Percentiles rank a stretch among this genome's conserved stretches.
phyloP scores from a whole-genome alignment of 768 basidiomycete genomes.

The Xanthoconium purpureum region DNA sequence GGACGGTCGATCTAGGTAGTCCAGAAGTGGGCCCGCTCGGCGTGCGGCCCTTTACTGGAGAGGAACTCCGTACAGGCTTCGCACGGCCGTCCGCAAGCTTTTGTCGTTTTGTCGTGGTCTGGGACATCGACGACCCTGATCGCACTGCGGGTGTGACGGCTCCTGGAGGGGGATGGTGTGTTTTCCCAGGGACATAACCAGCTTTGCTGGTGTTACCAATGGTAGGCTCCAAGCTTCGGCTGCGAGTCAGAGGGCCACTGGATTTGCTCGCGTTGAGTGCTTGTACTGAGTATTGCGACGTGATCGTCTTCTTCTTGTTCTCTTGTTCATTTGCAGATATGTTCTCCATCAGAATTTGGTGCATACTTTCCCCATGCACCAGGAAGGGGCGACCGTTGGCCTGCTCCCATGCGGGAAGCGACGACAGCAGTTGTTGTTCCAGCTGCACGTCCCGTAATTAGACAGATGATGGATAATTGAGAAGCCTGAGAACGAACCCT shows the following conservation, averaged over 20 bases:
- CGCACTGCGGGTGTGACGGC: conserved; percentile 64
- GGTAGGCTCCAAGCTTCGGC: conserved; percentile 28
- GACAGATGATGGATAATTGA: not conserved
- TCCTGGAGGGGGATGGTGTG: conserved; percentile 24
- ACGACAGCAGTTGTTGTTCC: conserved; percentile 77
- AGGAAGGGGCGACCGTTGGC: conserved; percentile 71
- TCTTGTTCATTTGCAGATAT: conserved; percentile 76
- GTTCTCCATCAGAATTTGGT: conserved; percentile 73
- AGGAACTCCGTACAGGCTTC: conserved; percentile 19
- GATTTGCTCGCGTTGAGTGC: conserved; percentile 22
- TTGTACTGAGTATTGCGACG: conserved; percentile 33
- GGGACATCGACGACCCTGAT: conserved; percentile 39
- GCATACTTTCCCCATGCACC: conserved; percentile 78
- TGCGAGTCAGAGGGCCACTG: conserved; percentile 20
- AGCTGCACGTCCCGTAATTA: conserved; percentile 57
- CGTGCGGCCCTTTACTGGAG: conserved; percentile 30
- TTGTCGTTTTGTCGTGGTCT: conserved; percentile 59
- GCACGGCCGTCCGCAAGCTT: conserved; percentile 44
- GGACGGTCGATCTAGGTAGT: conserved; percentile 11
- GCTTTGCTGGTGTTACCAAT: conserved; percentile 11
- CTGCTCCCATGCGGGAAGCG: conserved; percentile 86
- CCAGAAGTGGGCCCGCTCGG: conserved; percentile 21
- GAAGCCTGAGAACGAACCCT: conserved; percentile 46
- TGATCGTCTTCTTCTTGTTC: conserved; percentile 57
- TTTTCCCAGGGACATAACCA: conserved; percentile 32